phyloP scores from a whole-genome alignment of 257 asterid genomes.

The Solanum virginianum region DNA sequence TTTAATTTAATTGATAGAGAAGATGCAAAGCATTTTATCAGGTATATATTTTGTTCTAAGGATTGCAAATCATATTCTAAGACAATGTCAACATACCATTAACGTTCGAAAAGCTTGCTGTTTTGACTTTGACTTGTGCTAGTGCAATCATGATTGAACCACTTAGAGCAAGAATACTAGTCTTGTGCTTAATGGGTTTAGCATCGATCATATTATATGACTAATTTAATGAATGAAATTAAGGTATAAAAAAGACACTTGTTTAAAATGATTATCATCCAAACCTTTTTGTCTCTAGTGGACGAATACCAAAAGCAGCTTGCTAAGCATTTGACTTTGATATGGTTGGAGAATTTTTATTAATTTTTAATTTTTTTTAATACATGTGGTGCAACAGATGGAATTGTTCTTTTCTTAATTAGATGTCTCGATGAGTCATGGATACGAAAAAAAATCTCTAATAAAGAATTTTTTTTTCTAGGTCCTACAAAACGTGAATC shows the following conservation, averaged over 20 bases:
- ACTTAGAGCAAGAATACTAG: neutral
- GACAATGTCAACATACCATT: neutral
- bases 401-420: neutral
- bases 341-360: neutral
- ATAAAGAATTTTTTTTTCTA: no score
- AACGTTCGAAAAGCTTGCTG: neutral
- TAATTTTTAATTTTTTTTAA: neutral
- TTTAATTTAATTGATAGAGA: neutral
- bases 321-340: constrained; percentile 15
- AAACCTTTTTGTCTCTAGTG: constrained; percentile 1
- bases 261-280: neutral
- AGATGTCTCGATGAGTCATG: neutral
- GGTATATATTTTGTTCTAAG: neutral
- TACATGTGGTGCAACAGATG: neutral
- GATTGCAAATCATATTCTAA: neutral
- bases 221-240: neutral
- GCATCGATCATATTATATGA: neutral
- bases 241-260: neutral
- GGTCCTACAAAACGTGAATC: fast-evolving
- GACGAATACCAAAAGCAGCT: neutral
- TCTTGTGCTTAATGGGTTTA: neutral
- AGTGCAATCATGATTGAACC: neutral
- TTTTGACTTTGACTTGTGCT: neutral
- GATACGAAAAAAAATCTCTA: fast-evolving
- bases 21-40: neutral